Evolutionary conservation across 2,329 filamentous ascomycete species (phyloP), one percentile per base, ranked within the genome.

Genomic region (Coccinonectria pachysandricola): DNA sequence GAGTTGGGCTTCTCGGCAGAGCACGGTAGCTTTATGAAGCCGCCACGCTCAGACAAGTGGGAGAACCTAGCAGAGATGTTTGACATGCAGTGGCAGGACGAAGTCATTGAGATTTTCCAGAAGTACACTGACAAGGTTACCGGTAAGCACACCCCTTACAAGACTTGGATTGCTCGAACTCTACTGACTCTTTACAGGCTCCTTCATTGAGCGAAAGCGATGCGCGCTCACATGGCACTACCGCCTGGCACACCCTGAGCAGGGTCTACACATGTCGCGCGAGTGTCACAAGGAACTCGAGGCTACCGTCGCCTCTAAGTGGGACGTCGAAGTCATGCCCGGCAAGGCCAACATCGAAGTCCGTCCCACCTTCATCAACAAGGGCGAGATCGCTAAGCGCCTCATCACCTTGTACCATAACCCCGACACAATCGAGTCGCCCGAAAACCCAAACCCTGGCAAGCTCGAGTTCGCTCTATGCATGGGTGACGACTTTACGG

Each of bases 151-250:
- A 13, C 14, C 7, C 6, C 12, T 7, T 5, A 11, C 4, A 10
- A 8, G 3, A 14, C 4, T 8, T n/a, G 12, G n/a, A 8, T 1
- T 13, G 8, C 6, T 8, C 1, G 10, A 12, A 10, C 15, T 12
- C 5, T 14, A 18, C 28, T 46, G 23, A 46, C 27, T 8, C 9
- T 11, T 13, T 11, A 8, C 23, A 82, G 80, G 86, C 6, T 88
- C 86, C 0, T 93, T 92, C 50, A 86, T 95, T 35, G 91, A 98
- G 57, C 75, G 80, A 34, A 98, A 98, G 59, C 80, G 86, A 37
- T 91, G 92, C 38, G 87, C 91, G 4, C 61, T 96, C 24, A 96
- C 91, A 3, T 96, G 91, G 91, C 91, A 98, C 52, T 98, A 96
- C 56, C 83, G 91, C 20, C 75, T 84, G 15, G 85, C 85, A 2